Base-by-base conservation (phyloP, 1,284 basidiomycete species). In the Ceratobasidium sp. region DNA sequence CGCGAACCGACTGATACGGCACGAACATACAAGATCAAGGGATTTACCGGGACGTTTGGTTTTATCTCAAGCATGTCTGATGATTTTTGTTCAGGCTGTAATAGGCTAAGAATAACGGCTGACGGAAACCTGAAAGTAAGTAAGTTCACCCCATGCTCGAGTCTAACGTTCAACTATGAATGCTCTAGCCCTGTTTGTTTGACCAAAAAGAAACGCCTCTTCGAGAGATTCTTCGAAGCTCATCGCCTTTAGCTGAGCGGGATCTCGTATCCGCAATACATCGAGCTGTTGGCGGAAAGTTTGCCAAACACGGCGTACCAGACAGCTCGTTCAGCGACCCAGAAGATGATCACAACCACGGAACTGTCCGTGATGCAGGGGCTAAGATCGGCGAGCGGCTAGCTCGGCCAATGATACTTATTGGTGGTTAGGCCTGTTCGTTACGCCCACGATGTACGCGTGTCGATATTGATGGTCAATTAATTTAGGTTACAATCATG, bases 11-110 rank as follows among this genome's bases (percentile, higher is more conserved):
- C 91, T 74, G 91, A 94, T 75, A 94, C 93, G 7, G 91, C 91
- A 22, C 87, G 92, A 56, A 88, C 87, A 38, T 95, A 89, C 84
- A 80, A 82, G 71, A 85, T 94, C 60, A 90, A 88, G 1, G 90
- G 90, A 2, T 85, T 89, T 76, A 75, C 75, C 70, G 93, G 93
- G 35, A 88, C 82, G 73, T 84, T 95, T 75, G 93, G 93, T 8
- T 94, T 95, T 80, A 96, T 96, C 76, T 92, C 89, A 74, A 91
- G 89, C 80, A 93, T 94, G 92, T 94, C 92, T 32, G 92, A 96
- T 77, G 92, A 94, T 78, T 94, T 96, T 76, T 95, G 93, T 77
- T 85, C 86, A 3, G 88, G 88, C 1, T 96, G 93, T 79, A 94
- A 94, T 76, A 84, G 93, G 72, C 80, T 95, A 67, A 84, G 94